These are phyloP conservation scores for Colletotrichum godetiae DNA, from an alignment of 2,329 filamentous ascomycete species.

Conservation along the genomic window DNA sequence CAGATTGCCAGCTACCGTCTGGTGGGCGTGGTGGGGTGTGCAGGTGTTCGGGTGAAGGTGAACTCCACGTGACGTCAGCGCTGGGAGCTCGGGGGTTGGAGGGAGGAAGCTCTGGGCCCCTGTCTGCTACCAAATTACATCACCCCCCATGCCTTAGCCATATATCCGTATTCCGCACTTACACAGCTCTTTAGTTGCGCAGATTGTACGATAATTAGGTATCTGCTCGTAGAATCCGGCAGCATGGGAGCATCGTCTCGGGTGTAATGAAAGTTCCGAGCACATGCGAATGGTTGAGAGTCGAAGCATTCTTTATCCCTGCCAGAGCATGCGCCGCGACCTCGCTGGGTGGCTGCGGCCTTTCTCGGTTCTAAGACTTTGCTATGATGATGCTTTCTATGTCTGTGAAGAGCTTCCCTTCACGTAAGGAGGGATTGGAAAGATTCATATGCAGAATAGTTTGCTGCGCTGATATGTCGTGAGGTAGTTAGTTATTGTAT, in stretches of 20 bases:
- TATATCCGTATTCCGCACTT: too few relatives aligned
- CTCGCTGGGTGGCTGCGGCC: background rate
- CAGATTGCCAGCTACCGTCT: constrained; percentile 5
- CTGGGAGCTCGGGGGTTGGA: constrained; percentile 4
- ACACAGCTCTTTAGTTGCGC: background rate
- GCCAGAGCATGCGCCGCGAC: background rate
- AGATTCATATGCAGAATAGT: background rate
- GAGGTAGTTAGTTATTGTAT: background rate
- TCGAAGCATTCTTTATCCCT: background rate
- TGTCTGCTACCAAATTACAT: background rate
- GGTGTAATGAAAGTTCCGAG: background rate
- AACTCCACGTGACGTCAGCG: constrained; percentile 34
- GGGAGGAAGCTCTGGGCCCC: background rate
- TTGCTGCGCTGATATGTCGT: background rate
- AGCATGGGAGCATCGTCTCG: background rate
- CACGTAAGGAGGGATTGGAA: background rate
- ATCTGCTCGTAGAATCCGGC: background rate
- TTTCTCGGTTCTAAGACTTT: background rate
- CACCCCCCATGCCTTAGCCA: background rate
- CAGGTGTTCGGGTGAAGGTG: background rate
- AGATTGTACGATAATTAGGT: background rate
- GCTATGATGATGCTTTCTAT: background rate
- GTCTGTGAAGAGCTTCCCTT: background rate
- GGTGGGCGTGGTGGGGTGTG: constrained; percentile 3
- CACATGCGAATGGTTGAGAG: too few relatives aligned